A percentile compares a stretch with the other conserved stretches of the same genome.
Evolutionary conservation across 441 rosid genomes (phyloP).

Genomic region (Melastoma candidum): DNA sequence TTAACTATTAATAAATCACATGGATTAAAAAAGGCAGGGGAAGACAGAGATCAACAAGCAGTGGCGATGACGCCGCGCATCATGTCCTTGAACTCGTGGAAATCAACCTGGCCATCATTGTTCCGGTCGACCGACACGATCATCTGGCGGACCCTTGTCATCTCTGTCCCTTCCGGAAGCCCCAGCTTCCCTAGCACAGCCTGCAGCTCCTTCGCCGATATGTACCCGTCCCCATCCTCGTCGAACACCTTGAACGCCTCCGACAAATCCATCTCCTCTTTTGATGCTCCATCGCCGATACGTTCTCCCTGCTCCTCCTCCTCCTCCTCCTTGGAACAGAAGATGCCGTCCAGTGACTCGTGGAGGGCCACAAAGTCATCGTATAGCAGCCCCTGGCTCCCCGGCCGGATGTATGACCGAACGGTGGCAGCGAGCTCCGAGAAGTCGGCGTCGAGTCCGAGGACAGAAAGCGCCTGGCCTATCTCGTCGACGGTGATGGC

Average conservation of each 20-base stretch:
- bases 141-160: conserved; percentile 65
- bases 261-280: conserved; percentile 55
- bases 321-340: conserved; percentile 10
- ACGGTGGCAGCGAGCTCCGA: conserved; percentile 55
- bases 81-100: conserved; percentile 87
- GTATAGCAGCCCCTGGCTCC: conserved; percentile 41
- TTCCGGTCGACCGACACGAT: conserved; percentile 69
- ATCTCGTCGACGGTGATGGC: conserved; percentile 55
- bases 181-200: conserved; percentile 65
- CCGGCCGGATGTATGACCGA: conserved; percentile 42
- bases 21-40: too few species aligned
- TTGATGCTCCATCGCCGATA: background rate
- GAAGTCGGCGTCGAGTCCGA: conserved; percentile 61
- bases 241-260: conserved; percentile 95
- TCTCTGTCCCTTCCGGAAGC: conserved; percentile 56
- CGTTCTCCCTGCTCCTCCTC: background rate
- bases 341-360: conserved; percentile 40
- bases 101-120: conserved; percentile 76
- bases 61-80: conserved; percentile 39
- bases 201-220: conserved; percentile 67
- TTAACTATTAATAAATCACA: too few species aligned
- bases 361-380: conserved; percentile 64
- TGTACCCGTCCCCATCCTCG: conserved; percentile 82
- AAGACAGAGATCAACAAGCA: too few species aligned
- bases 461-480: conserved; percentile 46